Base-by-base conservation (phyloP, 129 eudicot genomes). In the Helianthus tuberosus region DNA sequence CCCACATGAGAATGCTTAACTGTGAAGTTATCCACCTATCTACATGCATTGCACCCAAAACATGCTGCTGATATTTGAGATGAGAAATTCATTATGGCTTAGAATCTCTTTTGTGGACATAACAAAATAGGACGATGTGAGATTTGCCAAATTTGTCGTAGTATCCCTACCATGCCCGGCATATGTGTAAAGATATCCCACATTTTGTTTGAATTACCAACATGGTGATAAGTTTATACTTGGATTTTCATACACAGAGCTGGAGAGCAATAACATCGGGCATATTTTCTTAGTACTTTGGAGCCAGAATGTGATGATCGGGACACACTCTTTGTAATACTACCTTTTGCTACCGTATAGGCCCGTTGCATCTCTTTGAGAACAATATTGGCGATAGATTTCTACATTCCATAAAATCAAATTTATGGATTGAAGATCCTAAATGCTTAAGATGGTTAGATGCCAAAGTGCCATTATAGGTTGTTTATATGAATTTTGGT, bases 401-500 rank as follows among this genome's bases (percentile, higher is more conserved):
- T 60, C 54, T 77, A 46, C 57, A 35, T 1, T 73, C 72, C 12
- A 55, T 84, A 17, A 74, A 77, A 73, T 84, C 83, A 29, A 84
- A 81, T 44, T 73, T 84, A 1, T 84, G 89, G 85, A 65, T 68
- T 57, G 85, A 84, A 47, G 85, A 84, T 1, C 11, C 61, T 3
- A 41, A 58, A 16, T 84, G 89, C 23, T 60, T 84, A 15, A 15
- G 77, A 50, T 84, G 88, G 88, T 75, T 81, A 8, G 79, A 81
- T 12, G 25, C 78, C 1, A 69, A 84, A 71, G 58, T 47, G 25
- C 73, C 81, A 11, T 53, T 15, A 6, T 84, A 86, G 3, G 83
- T 84, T 20, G 77, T 81, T 20, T 84, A 81, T 59, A 86, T 84
- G 7, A 84, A 82, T 29, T 84, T 73, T 69, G 89, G 89, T 36